Evolutionary conservation across 169 alveolate genomes (phyloP), one percentile per base, ranked within the genome.

Genomic region (Eimeria nieschulzi): DNA sequence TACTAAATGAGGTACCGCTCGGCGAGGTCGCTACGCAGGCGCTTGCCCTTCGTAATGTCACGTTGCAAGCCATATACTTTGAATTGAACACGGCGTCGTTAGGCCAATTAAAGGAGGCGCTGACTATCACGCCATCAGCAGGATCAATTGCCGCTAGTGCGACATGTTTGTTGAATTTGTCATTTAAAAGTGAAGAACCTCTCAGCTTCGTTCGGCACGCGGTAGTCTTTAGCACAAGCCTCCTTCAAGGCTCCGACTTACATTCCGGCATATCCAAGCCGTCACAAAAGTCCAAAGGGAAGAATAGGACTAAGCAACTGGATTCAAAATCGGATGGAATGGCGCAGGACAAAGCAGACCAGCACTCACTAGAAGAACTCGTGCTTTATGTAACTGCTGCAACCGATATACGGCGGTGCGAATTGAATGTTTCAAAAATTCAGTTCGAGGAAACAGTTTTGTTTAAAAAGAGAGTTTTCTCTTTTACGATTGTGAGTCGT

Each of bases 361-460:
- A 73, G 53, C 76, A 39, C 39, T 10, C 82, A 23, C 86, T 75
- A 39, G 86, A 90, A 59, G 93, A 95, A 66, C 94, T 97, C 63
- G 95, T 97, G 12, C 92, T 98, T 12, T 94, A 94, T 90, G 94
- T 95, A 78, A 87, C 97, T 15, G 98, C 96, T 8, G 91, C 95
- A 3, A 94, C 97, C 61, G 99, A 98, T 92, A 94, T 94, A 83
- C 97, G 97, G 51, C 96, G 96, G 82, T 97, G 97, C 94, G 97
- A 96, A 86, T 94, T 98, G 55, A 96, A 95, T 26, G 78, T 94
- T 8, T 93, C 95, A 92, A 95, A 94, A 80, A 94, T 97, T 56
- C 94, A 92, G 80, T 98, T 98, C 95, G 97, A 96, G 51, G 96
- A 97, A 12, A 98, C 99, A 6, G 94, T 96, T 46, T 97, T 97